Conservation (phyloP, 208 protist genomes). For the Novymonas esmeraldas region DNA sequence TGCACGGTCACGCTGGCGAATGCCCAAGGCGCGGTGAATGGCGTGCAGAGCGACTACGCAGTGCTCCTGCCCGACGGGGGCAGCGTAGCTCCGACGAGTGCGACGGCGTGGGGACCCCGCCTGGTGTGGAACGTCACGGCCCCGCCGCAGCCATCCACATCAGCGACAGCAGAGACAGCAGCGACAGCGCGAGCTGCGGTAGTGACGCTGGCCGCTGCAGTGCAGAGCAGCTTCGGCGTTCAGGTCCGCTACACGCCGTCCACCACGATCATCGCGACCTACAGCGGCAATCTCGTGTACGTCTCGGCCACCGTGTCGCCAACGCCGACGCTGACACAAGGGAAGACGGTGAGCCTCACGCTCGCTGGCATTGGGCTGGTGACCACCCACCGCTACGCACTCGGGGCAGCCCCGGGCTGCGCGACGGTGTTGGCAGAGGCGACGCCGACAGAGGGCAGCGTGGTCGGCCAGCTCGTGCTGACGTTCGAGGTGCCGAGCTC, state of each 20-base stretch:
- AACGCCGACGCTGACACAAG: conserved; percentile 21
- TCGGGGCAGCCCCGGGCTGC: conserved; percentile 43
- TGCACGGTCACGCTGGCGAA: conserved; percentile 56
- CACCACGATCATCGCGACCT: conserved; percentile 23
- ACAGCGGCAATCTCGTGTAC: conserved; percentile 55
- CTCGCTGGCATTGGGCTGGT: conserved; percentile 61
- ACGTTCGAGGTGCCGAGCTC: conserved; percentile 34
- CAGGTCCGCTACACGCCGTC: conserved; percentile 31
- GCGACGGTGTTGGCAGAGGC: conserved; percentile 17
- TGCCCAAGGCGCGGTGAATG: conserved; percentile 56
- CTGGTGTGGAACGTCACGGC: conserved; percentile 37
- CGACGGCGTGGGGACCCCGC: conserved; percentile 20
- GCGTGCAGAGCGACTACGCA: conserved; percentile 53
- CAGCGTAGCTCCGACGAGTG: conserved; percentile 15
- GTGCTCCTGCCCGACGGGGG: conserved; percentile 67
- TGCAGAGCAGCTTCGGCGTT: conserved; percentile 34
- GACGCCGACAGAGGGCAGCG: conserved; percentile 17
- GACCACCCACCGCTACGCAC: conserved; percentile 60
- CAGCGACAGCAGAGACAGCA: neutral
- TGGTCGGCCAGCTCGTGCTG: conserved; percentile 37
- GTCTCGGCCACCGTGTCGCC: conserved; percentile 33
- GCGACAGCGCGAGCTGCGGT: neutral
- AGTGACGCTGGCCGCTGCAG: conserved; percentile 7
- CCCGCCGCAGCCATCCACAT: conserved; percentile 21
- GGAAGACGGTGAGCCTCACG: conserved; percentile 28